Conservation (phyloP, 371 early-diverging fungal species). For the Entomophthora muscae region DNA sequence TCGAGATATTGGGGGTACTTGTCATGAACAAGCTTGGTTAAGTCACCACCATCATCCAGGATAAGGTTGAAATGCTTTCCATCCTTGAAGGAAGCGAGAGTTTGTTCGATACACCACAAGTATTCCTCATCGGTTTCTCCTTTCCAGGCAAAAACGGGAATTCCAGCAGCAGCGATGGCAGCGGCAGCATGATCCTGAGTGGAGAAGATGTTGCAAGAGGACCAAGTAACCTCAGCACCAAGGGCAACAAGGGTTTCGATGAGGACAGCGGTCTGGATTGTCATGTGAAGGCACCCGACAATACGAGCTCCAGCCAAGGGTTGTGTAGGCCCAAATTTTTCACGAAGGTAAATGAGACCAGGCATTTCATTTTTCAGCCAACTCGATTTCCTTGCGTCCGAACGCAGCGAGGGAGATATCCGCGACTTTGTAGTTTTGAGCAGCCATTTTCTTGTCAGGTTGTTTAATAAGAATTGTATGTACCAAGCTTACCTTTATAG, state of each 20-base stretch:
- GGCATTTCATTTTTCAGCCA: conserved; percentile 99
- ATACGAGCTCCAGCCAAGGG: conserved; percentile 95
- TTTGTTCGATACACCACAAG: conserved; percentile 96
- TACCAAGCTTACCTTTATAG: too few relatives aligned
- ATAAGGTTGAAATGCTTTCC: conserved; percentile 96
- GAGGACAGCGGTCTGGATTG: conserved; percentile 96
- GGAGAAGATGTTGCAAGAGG: conserved; percentile 98
- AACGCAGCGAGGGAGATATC: conserved; percentile 86
- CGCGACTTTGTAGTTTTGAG: conserved; percentile 18
- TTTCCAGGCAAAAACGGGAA: conserved; percentile 82
- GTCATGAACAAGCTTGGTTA: conserved; percentile 91
- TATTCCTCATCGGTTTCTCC: conserved; percentile 94
- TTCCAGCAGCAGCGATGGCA: conserved; percentile 69
- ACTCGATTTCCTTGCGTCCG: conserved; percentile 88
- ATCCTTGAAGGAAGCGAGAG: conserved; percentile 78
- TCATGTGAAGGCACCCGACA: conserved; percentile 98
- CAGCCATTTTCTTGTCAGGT: conserved; percentile 8
- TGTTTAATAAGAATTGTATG: too few relatives aligned
- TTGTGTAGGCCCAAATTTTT: conserved; percentile 80
- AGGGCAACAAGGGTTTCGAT: conserved; percentile 91
- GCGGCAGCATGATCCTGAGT: conserved; percentile 96
- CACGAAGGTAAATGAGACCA: conserved; percentile 84
- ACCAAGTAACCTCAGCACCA: conserved; percentile 97
- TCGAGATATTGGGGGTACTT: conserved; percentile 73
- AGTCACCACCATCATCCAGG: conserved; percentile 98